These are phyloP conservation scores for Phlebopus sp. DNA, from an alignment of 1,284 basidiomycete species.

Conservation along the genomic window DNA sequence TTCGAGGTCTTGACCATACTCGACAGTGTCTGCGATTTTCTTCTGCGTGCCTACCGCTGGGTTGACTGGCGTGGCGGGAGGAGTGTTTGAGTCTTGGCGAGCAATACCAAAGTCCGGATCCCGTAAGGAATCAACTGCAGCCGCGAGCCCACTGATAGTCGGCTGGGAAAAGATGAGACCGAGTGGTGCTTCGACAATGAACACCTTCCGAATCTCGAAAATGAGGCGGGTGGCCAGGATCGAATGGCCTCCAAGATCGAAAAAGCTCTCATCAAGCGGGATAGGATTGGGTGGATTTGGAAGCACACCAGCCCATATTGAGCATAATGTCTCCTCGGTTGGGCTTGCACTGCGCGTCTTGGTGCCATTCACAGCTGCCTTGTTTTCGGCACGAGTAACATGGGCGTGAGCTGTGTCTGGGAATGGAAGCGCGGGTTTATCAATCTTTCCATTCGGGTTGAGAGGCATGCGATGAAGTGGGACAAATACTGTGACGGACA, in stretches of 20 bases:
- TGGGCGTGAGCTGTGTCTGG: constrained; percentile 89
- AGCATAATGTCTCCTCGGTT: constrained; percentile 80
- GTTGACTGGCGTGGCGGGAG: constrained; percentile 15
- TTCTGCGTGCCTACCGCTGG: constrained; percentile 18
- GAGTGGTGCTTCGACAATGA: constrained; percentile 90
- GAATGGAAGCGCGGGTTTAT: constrained; percentile 98
- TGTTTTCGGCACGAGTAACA: constrained; percentile 36
- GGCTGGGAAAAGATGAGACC: constrained; percentile 93
- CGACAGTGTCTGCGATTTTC: constrained; percentile 34
- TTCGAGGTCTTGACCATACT: constrained; percentile 84
- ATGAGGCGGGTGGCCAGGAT: constrained; percentile 96
- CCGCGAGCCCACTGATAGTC: constrained; percentile 80
- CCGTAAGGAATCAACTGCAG: constrained; percentile 75
- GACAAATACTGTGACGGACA: constrained; percentile 72
- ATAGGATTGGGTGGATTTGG: constrained; percentile 80
- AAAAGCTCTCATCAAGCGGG: constrained; percentile 93
- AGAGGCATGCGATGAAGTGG: constrained; percentile 95
- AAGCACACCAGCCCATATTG: constrained; percentile 83
- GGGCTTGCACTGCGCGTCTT: constrained; percentile 47
- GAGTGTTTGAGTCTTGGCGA: constrained; percentile 35
- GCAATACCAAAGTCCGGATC: constrained; percentile 81
- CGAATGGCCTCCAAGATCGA: constrained; percentile 98
- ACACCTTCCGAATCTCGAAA: constrained; percentile 93
- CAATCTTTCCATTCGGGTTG: constrained; percentile 99
- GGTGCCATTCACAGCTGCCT: constrained; percentile 25